Percentiles rank a stretch among this genome's conserved stretches.
Conservation (phyloP, 805 yeast species). For the Barnettozyma sp. region DNA sequence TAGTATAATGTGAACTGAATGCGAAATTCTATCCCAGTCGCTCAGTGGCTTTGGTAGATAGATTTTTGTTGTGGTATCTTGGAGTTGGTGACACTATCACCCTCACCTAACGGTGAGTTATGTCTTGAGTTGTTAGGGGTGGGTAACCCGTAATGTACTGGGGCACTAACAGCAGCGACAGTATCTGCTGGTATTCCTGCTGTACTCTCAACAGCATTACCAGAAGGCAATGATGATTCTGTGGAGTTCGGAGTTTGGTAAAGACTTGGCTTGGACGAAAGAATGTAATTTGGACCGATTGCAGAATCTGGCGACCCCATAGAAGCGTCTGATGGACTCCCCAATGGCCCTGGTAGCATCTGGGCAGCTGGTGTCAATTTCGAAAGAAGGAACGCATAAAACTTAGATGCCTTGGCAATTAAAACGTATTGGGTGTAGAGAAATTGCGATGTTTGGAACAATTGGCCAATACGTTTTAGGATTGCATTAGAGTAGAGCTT, state of each 20-base stretch:
- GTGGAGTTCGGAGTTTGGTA: conserved; percentile 11
- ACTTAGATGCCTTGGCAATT: background rate
- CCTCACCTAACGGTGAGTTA: background rate
- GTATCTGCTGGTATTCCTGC: too few species aligned
- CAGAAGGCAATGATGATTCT: conserved; percentile 1
- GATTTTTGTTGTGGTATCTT: background rate
- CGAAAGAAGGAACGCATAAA: conserved; percentile 6
- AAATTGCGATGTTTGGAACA: conserved; percentile 5
- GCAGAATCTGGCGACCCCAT: background rate
- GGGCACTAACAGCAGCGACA: too few species aligned
- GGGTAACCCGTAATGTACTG: background rate
- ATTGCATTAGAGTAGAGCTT: conserved; percentile 11
- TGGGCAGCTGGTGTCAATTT: conserved; percentile 10
- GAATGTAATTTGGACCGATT: background rate
- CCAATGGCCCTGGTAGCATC: background rate
- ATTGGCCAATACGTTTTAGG: conserved; percentile 5
- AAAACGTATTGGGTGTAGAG: conserved; percentile 5
- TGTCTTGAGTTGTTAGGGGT: background rate
- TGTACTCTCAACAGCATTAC: too few species aligned
- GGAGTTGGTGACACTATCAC: background rate
- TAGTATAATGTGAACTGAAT: too few species aligned
- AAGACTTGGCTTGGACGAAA: background rate
- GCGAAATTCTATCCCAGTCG: too few species aligned
- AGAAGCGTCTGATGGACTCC: background rate
- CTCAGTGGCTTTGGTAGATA: too few species aligned